phyloP scores from a whole-genome alignment of 2,329 filamentous ascomycete genomes.

The Epichloe hybrida region DNA sequence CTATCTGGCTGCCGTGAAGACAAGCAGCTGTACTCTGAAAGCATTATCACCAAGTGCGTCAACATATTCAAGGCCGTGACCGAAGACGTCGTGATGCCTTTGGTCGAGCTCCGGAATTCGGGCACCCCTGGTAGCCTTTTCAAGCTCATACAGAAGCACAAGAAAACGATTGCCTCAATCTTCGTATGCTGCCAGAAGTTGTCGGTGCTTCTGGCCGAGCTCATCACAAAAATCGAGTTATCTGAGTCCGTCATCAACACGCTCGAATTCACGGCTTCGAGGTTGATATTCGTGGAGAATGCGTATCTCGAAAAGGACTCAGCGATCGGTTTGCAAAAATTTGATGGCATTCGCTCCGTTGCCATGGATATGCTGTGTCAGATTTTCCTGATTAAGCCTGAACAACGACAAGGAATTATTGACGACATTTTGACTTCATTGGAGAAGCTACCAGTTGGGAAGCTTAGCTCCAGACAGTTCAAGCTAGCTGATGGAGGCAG shows the following conservation, averaged over 20 bases:
- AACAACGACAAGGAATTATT: constrained; percentile 72
- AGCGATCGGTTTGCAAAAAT: constrained; percentile 69
- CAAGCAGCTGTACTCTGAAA: constrained; percentile 81
- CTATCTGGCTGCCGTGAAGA: constrained; percentile 79
- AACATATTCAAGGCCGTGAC: constrained; percentile 63
- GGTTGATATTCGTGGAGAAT: constrained; percentile 88
- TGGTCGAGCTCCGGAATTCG: constrained; percentile 63
- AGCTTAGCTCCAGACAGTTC: constrained; percentile 84
- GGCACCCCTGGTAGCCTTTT: constrained; percentile 52
- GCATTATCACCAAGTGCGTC: constrained; percentile 63
- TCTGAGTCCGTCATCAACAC: constrained; percentile 75
- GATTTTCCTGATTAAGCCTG: constrained; percentile 74
- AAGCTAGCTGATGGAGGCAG: constrained; percentile 75
- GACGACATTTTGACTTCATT: constrained; percentile 82
- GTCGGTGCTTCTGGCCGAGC: constrained; percentile 57
- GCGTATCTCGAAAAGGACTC: constrained; percentile 81
- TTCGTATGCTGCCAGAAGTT: constrained; percentile 64
- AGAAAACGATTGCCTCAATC: constrained; percentile 51
- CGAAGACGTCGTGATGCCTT: constrained; percentile 69
- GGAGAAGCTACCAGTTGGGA: constrained; percentile 86
- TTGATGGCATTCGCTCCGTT: constrained; percentile 76
- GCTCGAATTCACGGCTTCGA: constrained; percentile 68
- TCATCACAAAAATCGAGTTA: constrained; percentile 73
- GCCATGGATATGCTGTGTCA: constrained; percentile 92
- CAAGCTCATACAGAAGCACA: constrained; percentile 52